Conservation (phyloP, 225 moss, liverwort and hornwort genomes). For the Neckera pumila region DNA sequence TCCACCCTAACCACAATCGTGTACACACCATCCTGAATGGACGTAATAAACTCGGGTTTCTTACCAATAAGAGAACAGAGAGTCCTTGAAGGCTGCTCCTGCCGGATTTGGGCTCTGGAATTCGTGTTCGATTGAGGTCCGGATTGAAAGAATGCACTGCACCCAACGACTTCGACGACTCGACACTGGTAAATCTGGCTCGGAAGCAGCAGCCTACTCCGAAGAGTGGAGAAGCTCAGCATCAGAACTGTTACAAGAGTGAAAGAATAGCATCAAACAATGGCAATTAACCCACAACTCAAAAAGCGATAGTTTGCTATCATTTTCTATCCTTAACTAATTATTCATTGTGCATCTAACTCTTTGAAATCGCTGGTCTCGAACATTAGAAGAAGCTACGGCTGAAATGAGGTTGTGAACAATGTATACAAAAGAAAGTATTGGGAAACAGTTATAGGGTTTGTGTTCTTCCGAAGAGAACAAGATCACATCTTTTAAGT, state of each 20-base stretch:
- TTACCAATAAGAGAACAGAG: conserved; percentile 11
- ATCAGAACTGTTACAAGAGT: not conserved
- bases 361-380: not conserved
- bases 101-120: not conserved
- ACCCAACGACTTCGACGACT: not conserved
- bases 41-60: not conserved
- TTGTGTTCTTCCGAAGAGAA: not conserved
- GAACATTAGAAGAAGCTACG: not conserved
- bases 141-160: not conserved
- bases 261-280: not conserved
- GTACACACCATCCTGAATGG: not conserved
- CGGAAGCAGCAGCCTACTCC: conserved; percentile 20
- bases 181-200: not conserved
- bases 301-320: not conserved
- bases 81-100: not conserved
- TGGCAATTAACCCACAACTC: not conserved
- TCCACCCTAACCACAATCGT: not conserved
- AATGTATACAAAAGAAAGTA: not conserved
- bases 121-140: not conserved
- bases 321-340: not conserved
- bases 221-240: conserved; percentile 14
- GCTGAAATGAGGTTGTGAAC: not conserved
- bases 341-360: not conserved
- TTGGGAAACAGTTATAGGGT: not conserved
- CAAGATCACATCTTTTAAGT: not conserved